These are phyloP conservation scores for Phytophthora citrophthora DNA, from an alignment of 352 stramenopile genomes.

Conservation along the genomic window DNA sequence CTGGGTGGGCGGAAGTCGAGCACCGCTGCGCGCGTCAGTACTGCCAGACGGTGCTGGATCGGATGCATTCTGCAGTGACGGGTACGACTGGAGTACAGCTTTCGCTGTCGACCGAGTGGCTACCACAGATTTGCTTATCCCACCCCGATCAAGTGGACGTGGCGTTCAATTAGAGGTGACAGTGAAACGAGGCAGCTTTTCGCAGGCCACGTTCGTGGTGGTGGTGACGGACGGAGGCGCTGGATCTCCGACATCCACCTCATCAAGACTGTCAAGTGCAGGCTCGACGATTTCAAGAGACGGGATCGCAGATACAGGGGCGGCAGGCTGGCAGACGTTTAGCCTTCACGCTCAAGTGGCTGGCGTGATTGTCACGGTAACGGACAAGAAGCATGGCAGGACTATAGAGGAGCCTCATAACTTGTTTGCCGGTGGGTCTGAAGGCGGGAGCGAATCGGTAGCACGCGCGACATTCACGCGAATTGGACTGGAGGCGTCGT, in stretches of 20 bases:
- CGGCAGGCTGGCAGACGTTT: constrained; percentile 58
- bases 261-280: constrained; percentile 25
- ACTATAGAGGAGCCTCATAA: constrained; percentile 10
- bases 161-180: constrained; percentile 51
- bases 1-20: constrained; percentile 65
- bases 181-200: constrained; percentile 79
- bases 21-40: constrained; percentile 62
- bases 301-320: neutral
- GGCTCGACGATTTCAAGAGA: constrained; percentile 26
- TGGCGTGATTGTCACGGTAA: constrained; percentile 71
- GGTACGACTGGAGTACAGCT: constrained; percentile 70
- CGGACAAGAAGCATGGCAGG: constrained; percentile 53
- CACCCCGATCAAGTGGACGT: constrained; percentile 38
- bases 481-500: constrained; percentile 62
- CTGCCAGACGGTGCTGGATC: constrained; percentile 41
- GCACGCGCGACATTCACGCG: constrained; percentile 71
- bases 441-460: constrained; percentile 52
- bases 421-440: constrained; percentile 32
- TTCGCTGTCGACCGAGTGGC: constrained; percentile 61
- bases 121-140: constrained; percentile 58
- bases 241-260: constrained; percentile 23
- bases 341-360: constrained; percentile 76
- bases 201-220: constrained; percentile 74
- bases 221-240: constrained; percentile 54
- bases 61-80: constrained; percentile 34